Evolutionary conservation across 1,139 yeast genomes (phyloP).

Genomic region (Taphrina sp.): DNA sequence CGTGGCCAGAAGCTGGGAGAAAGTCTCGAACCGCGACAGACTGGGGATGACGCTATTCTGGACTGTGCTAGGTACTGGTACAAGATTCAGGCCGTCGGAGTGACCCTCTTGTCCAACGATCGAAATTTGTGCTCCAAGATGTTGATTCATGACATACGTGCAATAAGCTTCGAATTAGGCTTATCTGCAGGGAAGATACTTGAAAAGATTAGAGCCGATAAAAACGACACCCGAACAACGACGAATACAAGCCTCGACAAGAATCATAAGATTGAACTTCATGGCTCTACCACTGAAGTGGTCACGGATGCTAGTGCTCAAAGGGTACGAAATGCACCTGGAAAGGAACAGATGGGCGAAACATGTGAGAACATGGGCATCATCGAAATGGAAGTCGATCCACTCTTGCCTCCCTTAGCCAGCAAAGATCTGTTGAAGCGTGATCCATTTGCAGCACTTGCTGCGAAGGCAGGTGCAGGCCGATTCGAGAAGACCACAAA

Average conservation of each 20-base stretch:
- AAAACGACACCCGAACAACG: neutral
- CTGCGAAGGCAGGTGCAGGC: slow-evolving; percentile 9
- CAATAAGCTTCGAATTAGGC: slow-evolving; percentile 7
- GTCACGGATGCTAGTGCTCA: no score
- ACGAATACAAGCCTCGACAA: neutral
- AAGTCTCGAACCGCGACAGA: slow-evolving; percentile 42
- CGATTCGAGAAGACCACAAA: neutral
- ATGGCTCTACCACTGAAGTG: no score
- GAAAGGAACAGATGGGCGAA: neutral
- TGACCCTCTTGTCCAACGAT: slow-evolving; percentile 73
- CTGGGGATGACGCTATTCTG: slow-evolving; percentile 76
- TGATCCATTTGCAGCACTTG: slow-evolving; percentile 8
- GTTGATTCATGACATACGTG: slow-evolving; percentile 45
- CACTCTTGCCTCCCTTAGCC: slow-evolving; percentile 4
- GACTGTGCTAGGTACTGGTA: slow-evolving; percentile 77
- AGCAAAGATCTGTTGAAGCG: neutral
- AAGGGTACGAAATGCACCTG: neutral
- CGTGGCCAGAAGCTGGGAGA: slow-evolving; percentile 66
- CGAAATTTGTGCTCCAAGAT: slow-evolving; percentile 79
- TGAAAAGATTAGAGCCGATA: neutral
- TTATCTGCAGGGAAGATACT: neutral
- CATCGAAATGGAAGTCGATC: slow-evolving; percentile 4
- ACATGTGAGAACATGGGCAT: no score
- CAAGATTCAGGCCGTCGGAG: slow-evolving; percentile 48
- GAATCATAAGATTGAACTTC: neutral